Evolutionary conservation across 2,329 filamentous ascomycete species (phyloP).

Genomic region (Neobulgaria alba): DNA sequence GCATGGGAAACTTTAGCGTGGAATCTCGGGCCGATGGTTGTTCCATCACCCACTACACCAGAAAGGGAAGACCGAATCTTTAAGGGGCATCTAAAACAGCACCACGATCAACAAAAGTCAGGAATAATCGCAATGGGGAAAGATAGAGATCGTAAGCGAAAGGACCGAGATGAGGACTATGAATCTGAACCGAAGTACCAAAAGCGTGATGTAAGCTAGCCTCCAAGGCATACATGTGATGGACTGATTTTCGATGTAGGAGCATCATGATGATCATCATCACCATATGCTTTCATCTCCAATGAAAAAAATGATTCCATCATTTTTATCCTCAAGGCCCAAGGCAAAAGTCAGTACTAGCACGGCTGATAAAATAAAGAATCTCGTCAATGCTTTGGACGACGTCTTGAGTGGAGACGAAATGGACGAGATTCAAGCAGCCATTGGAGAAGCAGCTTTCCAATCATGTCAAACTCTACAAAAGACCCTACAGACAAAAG

Average conservation of each 20-base stretch:
- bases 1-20: not conserved
- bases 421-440: conserved; percentile 8
- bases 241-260: not conserved
- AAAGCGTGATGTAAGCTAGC: not conserved
- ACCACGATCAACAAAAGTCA: too few relatives aligned
- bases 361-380: conserved; percentile 14
- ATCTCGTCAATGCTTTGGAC: conserved; percentile 21
- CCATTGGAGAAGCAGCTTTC: conserved; percentile 16
- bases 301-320: not conserved
- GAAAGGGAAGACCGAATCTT: too few relatives aligned
- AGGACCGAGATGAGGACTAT: too few relatives aligned
- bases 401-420: conserved; percentile 17
- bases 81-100: too few relatives aligned
- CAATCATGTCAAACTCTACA: conserved; percentile 17
- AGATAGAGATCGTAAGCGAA: not conserved
- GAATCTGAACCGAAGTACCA: not conserved
- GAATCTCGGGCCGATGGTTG: not conserved
- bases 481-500: conserved; percentile 9
- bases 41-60: too few relatives aligned
- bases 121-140: not conserved
- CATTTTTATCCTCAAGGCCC: not conserved
- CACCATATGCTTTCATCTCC: too few relatives aligned
- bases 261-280: not conserved
- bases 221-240: not conserved
- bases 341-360: not conserved